phyloP scores from a whole-genome alignment of 495 filamentous ascomycete species.

The Penicillium waksmanii region DNA sequence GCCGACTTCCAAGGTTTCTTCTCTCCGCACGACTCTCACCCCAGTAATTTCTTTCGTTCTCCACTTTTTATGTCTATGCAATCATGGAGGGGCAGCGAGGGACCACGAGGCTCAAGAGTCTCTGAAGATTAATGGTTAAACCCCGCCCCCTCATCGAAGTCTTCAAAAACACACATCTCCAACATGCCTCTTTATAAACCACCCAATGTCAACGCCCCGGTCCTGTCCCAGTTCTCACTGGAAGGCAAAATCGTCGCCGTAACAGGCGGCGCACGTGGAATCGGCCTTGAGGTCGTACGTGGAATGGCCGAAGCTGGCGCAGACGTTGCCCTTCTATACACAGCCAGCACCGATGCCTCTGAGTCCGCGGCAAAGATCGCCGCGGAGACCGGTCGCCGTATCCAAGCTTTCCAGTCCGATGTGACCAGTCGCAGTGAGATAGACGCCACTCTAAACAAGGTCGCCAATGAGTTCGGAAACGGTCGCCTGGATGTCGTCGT shows the following conservation, averaged over 20 bases:
- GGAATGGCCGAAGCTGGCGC: slow-evolving; percentile 74
- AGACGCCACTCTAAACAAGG: slow-evolving; percentile 50
- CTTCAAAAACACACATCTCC: not conserved
- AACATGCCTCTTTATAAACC: slow-evolving; percentile 21
- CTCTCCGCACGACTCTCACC: slow-evolving; percentile 1
- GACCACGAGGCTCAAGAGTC: not conserved
- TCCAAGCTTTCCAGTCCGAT: slow-evolving; percentile 65
- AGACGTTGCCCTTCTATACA: slow-evolving; percentile 76
- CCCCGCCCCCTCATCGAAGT: not conserved
- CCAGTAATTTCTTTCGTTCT: not conserved
- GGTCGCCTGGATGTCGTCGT: slow-evolving; percentile 53
- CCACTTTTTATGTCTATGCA: not conserved
- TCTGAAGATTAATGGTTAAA: not conserved
- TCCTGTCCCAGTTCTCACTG: slow-evolving; percentile 34
- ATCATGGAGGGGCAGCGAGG: not conserved
- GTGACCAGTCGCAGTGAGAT: slow-evolving; percentile 59
- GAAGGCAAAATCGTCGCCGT: slow-evolving; percentile 18
- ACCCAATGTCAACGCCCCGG: slow-evolving; percentile 24
- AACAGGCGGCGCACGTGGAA: slow-evolving; percentile 69
- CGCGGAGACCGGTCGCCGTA: slow-evolving; percentile 64
- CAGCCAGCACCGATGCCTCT: slow-evolving; percentile 67
- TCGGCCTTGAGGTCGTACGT: slow-evolving; percentile 70
- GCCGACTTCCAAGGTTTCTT: not conserved
- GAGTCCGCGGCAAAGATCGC: slow-evolving; percentile 66
- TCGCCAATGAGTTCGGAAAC: slow-evolving; percentile 63